Percentiles rank a stretch among this genome's conserved stretches.
Evolutionary conservation across 2,329 filamentous ascomycete genomes (phyloP).

Genomic region (Xylariaceae sp.): DNA sequence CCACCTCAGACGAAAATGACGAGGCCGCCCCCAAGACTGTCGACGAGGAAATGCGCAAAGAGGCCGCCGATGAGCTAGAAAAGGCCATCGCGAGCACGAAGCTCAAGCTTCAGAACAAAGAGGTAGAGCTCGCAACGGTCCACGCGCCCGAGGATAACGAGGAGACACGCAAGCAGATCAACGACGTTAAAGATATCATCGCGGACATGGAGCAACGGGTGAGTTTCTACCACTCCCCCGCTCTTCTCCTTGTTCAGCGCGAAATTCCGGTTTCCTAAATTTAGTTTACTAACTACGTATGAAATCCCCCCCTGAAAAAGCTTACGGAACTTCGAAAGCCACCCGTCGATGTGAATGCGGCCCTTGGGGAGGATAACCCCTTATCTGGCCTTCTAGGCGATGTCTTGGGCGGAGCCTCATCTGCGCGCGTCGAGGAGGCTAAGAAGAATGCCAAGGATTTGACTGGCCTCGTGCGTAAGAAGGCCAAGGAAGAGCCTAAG

Average conservation of each 20-base stretch:
- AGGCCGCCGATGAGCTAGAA: constrained; percentile 66
- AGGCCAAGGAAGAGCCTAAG: constrained; percentile 35
- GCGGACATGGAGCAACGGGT: constrained; percentile 72
- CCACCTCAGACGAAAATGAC: constrained; percentile 49
- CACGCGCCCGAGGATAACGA: constrained; percentile 64
- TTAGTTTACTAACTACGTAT: constrained; percentile 15
- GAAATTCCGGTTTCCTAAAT: constrained; percentile 11
- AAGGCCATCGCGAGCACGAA: constrained; percentile 67
- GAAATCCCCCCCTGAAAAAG: constrained; percentile 31
- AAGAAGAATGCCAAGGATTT: constrained; percentile 70
- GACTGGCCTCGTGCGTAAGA: constrained; percentile 67
- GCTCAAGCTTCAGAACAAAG: constrained; percentile 64
- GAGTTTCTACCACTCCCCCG: constrained; percentile 33
- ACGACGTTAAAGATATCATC: constrained; percentile 71
- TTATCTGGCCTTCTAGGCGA: constrained; percentile 58
- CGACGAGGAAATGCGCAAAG: constrained; percentile 64
- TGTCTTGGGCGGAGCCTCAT: constrained; percentile 55
- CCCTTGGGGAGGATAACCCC: constrained; percentile 46
- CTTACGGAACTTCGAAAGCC: constrained; percentile 64
- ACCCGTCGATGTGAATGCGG: constrained; percentile 52
- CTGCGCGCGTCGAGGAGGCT: constrained; percentile 62
- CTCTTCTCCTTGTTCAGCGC: constrained; percentile 19
- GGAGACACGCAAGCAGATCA: constrained; percentile 54
- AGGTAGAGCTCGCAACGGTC: constrained; percentile 58
- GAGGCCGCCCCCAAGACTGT: constrained; percentile 45